phyloP scores from a whole-genome alignment of 192 early-diverging fungal species.

The Lunasporangiospora selenospora region DNA sequence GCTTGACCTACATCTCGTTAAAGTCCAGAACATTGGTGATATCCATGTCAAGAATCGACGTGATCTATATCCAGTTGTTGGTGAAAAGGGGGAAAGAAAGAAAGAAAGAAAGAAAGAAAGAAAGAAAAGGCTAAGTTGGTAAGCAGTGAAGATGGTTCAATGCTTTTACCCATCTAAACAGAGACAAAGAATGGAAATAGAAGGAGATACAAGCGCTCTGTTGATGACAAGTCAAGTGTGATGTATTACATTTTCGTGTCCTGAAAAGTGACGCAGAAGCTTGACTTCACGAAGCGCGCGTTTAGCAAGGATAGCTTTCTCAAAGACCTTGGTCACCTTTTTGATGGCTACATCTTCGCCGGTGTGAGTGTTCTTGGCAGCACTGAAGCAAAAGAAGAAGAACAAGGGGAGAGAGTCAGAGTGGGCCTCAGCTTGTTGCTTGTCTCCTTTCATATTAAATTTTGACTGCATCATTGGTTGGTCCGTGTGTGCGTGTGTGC shows the following conservation, averaged over 20 bases:
- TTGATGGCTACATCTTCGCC: slow-evolving; percentile 94
- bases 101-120: not conserved
- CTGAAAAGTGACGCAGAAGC: slow-evolving; percentile 92
- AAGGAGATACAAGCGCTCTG: too few species aligned
- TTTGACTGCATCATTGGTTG: too few species aligned
- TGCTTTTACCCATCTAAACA: too few species aligned
- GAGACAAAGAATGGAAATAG: too few species aligned
- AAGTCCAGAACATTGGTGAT: slow-evolving; percentile 66
- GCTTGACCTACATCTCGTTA: slow-evolving; percentile 93
- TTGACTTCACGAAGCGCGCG: slow-evolving; percentile 95
- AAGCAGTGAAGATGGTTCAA: too few species aligned
- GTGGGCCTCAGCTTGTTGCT: too few species aligned
- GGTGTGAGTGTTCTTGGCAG: slow-evolving; percentile 83
- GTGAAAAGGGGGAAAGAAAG: not conserved
- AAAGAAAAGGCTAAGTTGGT: too few species aligned
- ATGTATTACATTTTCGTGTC: slow-evolving; percentile 95
- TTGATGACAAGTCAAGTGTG: too few species aligned
- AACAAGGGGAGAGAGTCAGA: not conserved
- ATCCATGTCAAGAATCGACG: not conserved
- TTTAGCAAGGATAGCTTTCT: slow-evolving; percentile 91
- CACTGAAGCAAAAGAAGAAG: slow-evolving; percentile 53
- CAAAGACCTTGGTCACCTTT: slow-evolving; percentile 75
- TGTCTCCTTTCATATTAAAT: too few species aligned
- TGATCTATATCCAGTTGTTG: not conserved
- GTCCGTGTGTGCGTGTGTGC: too few species aligned